Base-by-base conservation (phyloP, 768 basidiomycete species). In the Tephrocybe sp. region DNA sequence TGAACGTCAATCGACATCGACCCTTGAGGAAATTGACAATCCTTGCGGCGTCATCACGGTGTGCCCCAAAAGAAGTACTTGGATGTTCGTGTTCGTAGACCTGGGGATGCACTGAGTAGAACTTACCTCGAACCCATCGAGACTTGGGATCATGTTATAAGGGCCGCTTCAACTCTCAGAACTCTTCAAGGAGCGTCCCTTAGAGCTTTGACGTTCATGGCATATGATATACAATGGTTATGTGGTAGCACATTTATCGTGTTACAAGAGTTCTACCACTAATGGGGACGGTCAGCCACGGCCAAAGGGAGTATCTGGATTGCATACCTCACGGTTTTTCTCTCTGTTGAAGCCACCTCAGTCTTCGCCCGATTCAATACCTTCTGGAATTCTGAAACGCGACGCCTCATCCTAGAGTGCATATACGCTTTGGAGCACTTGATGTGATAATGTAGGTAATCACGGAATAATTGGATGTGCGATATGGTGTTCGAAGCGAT, bases 371-470 rank as follows among this genome's bases (percentile, higher is more conserved):
- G 77, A 65, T 98, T 98, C 63, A 99, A 71, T 45, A 99, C 85
- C 69, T 93, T 93, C 72, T 93, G 90, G 77, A 99, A 98, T 69
- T 97, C 93, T 1, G 89, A 83, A 11, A 97, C 97, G 9, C 97
- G 85, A 60, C 88, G 79, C 54, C 97, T 79, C 93, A 98, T 95
- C 39, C 97, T 79, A 2, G 93, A 95, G 71, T 98, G 96, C 93
- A 99, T 96, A 72, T 99, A 98, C 0, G 96, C 97, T 69, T 98
- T 98, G 46, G 88, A 94, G 66, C 93, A 95, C 63, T 96, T 98
- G 80, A 99, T 97, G 66, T 98, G 96, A 70, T 98, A 98, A 72
- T 99, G 97, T n/a, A 99, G 77, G 65, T 98, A 98, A 69, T 98
- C 93, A 50, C 97, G 84, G 88, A 99, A 98, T 21, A 96, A 76